Evolutionary conservation across 176 grass and related monocot species (phyloP).

Genomic region (Guadua angustifolia): DNA sequence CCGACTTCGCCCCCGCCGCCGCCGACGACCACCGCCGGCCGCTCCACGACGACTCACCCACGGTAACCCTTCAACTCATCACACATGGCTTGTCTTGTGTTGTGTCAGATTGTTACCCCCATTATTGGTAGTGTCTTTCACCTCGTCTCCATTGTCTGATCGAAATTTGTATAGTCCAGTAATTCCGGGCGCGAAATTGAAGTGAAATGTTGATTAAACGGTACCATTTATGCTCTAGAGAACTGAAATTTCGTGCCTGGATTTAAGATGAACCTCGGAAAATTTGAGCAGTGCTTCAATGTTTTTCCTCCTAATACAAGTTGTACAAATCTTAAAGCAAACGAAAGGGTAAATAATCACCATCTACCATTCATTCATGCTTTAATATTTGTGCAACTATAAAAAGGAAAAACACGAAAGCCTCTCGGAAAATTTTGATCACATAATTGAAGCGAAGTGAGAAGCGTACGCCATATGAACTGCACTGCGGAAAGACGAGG

Average conservation of each 20-base stretch:
- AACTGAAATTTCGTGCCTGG: background rate
- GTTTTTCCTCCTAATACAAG: no score
- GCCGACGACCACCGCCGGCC: slow-evolving; percentile 48
- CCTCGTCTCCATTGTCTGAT: background rate
- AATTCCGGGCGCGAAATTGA: background rate
- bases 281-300: no score
- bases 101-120: background rate
- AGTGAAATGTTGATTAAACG: background rate
- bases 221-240: background rate
- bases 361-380: no score
- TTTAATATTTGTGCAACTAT: no score
- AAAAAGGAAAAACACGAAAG: no score
- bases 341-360: no score
- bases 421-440: background rate
- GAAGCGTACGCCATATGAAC: background rate
- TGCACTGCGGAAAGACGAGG: background rate
- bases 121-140: slow-evolving; percentile 4
- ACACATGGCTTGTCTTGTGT: background rate
- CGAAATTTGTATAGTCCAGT: background rate
- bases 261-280: background rate
- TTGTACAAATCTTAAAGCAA: no score
- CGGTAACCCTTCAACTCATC: slow-evolving; percentile 40
- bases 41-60: slow-evolving; percentile 61
- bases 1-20: background rate
- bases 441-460: background rate